phyloP scores from a whole-genome alignment of 1,284 basidiomycete genomes.

The Kwoniella shivajii region DNA sequence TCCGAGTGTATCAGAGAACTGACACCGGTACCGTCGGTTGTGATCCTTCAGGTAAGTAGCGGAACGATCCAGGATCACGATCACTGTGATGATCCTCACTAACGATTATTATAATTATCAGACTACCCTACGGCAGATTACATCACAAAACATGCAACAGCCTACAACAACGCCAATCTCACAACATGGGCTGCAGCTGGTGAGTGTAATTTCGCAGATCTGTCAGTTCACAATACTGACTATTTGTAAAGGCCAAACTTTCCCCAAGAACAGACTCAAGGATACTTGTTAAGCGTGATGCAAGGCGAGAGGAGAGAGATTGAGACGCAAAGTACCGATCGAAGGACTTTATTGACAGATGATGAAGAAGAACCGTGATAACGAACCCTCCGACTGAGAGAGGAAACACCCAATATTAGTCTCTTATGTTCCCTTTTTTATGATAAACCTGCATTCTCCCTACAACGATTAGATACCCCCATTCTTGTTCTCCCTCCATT shows the following conservation, averaged over 20 bases:
- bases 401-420: no score
- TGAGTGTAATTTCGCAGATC: slow-evolving; percentile 7
- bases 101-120: slow-evolving; percentile 6
- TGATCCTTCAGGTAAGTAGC: slow-evolving; percentile 14
- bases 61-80: no score
- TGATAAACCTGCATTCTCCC: no score
- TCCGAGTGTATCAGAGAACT: slow-evolving; percentile 57
- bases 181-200: slow-evolving; percentile 51
- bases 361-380: no score
- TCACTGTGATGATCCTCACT: no score
- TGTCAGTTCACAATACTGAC: background rate
- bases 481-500: no score
- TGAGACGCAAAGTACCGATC: no score
- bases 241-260: slow-evolving; percentile 32
- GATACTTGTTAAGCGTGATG: slow-evolving; percentile 29
- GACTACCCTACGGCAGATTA: slow-evolving; percentile 52
- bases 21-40: slow-evolving; percentile 51
- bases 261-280: slow-evolving; percentile 50
- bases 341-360: no score
- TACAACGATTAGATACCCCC: no score
- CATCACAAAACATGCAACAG: slow-evolving; percentile 41
- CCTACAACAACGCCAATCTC: slow-evolving; percentile 52
- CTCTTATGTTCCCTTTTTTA: no score
- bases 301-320: background rate
- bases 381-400: no score